Evolutionary conservation across 495 filamentous ascomycete genomes (phyloP).

Genomic region (Neurospora sp.): DNA sequence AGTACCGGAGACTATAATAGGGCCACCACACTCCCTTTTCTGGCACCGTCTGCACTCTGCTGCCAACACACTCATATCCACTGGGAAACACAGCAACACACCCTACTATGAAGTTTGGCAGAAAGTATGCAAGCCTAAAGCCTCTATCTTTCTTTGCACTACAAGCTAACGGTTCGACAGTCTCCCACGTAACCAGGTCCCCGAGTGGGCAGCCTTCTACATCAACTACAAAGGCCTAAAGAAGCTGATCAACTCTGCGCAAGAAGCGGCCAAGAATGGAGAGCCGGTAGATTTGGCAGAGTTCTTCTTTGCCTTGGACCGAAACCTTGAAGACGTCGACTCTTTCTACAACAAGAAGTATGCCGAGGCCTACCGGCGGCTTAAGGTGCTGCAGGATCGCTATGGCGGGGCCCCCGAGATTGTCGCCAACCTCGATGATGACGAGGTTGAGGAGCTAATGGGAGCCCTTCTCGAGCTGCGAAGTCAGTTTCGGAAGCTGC

Average conservation of each 20-base stretch:
- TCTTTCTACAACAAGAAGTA: slow-evolving; percentile 94
- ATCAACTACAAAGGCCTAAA: slow-evolving; percentile 96
- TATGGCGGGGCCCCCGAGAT: slow-evolving; percentile 54
- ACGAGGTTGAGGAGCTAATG: slow-evolving; percentile 83
- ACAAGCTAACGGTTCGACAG: slow-evolving; percentile 31
- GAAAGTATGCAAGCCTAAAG: slow-evolving; percentile 38
- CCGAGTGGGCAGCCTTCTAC: slow-evolving; percentile 87
- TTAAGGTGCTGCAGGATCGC: slow-evolving; percentile 74
- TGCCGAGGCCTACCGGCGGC: slow-evolving; percentile 64
- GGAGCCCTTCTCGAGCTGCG: slow-evolving; percentile 80
- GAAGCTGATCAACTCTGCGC: slow-evolving; percentile 77
- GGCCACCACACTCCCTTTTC: neutral
- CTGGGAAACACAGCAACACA: neutral
- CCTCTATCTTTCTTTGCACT: neutral
- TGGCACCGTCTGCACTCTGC: neutral
- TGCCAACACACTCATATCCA: neutral
- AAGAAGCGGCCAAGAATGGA: slow-evolving; percentile 50
- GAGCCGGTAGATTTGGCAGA: slow-evolving; percentile 74
- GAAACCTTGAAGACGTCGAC: slow-evolving; percentile 92
- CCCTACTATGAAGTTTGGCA: slow-evolving; percentile 66
- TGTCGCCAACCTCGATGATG: slow-evolving; percentile 44
- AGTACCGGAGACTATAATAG: neutral
- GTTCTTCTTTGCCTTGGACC: slow-evolving; percentile 90
- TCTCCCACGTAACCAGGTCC: slow-evolving; percentile 86
- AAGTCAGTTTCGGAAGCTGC: slow-evolving; percentile 75